Evolutionary conservation across 495 filamentous ascomycete species (phyloP).

Genomic region (Neurospora terricola): DNA sequence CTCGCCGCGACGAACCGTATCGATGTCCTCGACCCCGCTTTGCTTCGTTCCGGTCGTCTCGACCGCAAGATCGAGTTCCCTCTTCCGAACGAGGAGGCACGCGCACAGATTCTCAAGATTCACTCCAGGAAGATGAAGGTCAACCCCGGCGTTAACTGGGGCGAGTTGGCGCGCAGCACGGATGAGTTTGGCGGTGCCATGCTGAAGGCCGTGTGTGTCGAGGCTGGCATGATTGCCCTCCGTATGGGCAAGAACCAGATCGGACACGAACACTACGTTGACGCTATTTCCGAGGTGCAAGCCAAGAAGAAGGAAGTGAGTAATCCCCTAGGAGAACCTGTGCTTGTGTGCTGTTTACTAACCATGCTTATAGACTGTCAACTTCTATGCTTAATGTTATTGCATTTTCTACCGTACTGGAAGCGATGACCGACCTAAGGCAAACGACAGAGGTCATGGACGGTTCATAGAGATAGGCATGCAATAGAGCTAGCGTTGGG

Average conservation of each 20-base stretch:
- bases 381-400: conserved; percentile 48
- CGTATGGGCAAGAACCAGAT: conserved; percentile 88
- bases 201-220: conserved; percentile 96
- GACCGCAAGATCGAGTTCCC: conserved; percentile 99
- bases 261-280: conserved; percentile 96
- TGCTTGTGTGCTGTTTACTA: conserved; percentile 13
- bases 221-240: conserved; percentile 98
- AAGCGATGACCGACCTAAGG: background rate
- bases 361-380: conserved; percentile 39
- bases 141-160: conserved; percentile 89
- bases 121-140: conserved; percentile 98
- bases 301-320: conserved; percentile 91
- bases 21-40: conserved; percentile 90
- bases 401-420: background rate
- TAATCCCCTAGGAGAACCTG: background rate
- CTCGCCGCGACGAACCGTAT: conserved; percentile 97
- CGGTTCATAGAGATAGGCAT: conserved; percentile 9
- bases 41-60: conserved; percentile 87
- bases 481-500: conserved; percentile 2
- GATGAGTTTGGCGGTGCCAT: conserved; percentile 98
- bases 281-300: conserved; percentile 95
- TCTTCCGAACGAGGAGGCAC: conserved; percentile 95
- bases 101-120: conserved; percentile 93
- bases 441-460: background rate
- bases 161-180: conserved; percentile 89